A percentile compares a stretch with the other conserved stretches of the same genome.
phyloP scores from a whole-genome alignment of 495 filamentous ascomycete species.

The Achaetomiella virescens region DNA sequence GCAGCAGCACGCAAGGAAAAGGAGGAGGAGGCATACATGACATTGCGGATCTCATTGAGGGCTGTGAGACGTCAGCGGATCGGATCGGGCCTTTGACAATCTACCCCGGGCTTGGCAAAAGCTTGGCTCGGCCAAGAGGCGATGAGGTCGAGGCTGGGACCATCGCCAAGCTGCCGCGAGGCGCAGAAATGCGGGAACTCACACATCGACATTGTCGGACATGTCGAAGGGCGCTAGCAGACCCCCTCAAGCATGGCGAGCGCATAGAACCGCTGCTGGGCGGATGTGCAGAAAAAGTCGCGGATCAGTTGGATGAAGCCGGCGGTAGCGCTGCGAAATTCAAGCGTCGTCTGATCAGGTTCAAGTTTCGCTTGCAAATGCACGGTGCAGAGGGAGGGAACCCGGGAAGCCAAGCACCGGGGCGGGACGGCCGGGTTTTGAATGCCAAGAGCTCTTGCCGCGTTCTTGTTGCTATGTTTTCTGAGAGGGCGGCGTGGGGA shows the following conservation, averaged over 20 bases:
- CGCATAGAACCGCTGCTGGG: neutral
- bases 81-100: constrained; percentile 7
- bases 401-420: constrained; percentile 7
- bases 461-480: constrained; percentile 1
- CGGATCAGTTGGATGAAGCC: neutral
- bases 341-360: neutral
- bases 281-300: neutral
- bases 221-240: neutral
- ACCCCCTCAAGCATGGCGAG: neutral
- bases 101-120: constrained; percentile 33
- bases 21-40: constrained; percentile 26
- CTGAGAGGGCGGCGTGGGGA: too few relatives aligned
- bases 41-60: constrained; percentile 36
- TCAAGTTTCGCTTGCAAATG: neutral
- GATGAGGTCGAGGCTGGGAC: constrained; percentile 11
- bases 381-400: constrained; percentile 11
- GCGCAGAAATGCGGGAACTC: neutral
- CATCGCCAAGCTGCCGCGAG: constrained; percentile 17
- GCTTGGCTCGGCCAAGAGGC: constrained; percentile 31
- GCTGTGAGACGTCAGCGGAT: constrained; percentile 34
- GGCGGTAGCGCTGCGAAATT: neutral
- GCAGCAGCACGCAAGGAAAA: neutral
- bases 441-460: constrained; percentile 20
- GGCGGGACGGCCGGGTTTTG: constrained; percentile 17
- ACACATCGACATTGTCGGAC: constrained; percentile 14